Evolutionary conservation across 2,329 filamentous ascomycete genomes (phyloP).

Genomic region (Phyllosticta capitalensis): DNA sequence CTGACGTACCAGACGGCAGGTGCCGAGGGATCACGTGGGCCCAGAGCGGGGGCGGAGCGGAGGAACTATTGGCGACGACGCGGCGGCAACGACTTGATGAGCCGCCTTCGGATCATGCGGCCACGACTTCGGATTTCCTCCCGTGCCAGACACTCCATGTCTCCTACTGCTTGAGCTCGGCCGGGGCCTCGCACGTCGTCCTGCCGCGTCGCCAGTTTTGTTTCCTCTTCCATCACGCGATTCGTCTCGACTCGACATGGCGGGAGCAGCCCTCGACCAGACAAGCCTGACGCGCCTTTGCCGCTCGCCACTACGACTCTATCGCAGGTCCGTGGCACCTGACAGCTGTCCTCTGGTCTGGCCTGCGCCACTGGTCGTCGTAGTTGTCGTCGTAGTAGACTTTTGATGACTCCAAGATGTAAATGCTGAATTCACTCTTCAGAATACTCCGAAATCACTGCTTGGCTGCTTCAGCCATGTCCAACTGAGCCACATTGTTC

Average conservation of each 20-base stretch:
- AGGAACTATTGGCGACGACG: not conserved
- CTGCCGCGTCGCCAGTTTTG: not conserved
- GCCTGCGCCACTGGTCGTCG: not conserved
- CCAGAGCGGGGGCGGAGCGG: not conserved
- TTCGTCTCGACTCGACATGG: not conserved
- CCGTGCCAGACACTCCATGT: constrained; percentile 3
- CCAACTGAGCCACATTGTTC: not conserved
- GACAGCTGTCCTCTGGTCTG: constrained; percentile 3
- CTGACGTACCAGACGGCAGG: constrained; percentile 2
- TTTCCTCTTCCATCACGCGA: no score
- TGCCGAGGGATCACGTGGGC: not conserved
- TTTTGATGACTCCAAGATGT: no score
- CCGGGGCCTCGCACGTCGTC: not conserved
- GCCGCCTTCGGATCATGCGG: not conserved
- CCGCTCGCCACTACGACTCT: not conserved
- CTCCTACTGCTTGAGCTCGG: constrained; percentile 2
- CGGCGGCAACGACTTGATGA: not conserved
- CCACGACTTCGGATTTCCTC: not conserved
- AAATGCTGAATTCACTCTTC: no score
- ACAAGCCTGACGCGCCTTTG: not conserved
- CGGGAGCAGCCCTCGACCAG: not conserved
- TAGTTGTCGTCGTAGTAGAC: no score
- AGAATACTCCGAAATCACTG: not conserved
- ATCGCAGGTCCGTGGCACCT: constrained; percentile 8
- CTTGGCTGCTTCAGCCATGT: not conserved